Evolutionary conservation across 2,329 filamentous ascomycete genomes (phyloP).

Genomic region (Pestalotiopsis sp.): DNA sequence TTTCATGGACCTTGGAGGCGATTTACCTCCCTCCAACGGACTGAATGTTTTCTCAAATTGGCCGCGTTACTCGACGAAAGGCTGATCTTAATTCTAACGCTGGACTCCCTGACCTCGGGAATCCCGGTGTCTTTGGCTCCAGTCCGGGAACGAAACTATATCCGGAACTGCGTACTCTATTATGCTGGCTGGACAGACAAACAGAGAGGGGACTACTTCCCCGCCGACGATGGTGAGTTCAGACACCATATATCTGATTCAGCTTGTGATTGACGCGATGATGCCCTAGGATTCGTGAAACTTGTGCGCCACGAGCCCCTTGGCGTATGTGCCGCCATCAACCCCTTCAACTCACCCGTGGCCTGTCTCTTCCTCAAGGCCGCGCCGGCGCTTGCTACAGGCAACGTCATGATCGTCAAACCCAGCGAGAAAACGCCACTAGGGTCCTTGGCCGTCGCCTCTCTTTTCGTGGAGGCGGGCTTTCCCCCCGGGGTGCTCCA

Average conservation of each 20-base stretch:
- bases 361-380: constrained; percentile 40
- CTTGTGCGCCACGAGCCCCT: constrained; percentile 2
- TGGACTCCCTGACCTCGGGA: constrained; percentile 3
- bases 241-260: not conserved
- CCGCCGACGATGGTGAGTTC: constrained; percentile 40
- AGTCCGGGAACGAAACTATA: not conserved
- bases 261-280: not conserved
- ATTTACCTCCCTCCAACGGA: not conserved
- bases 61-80: not conserved
- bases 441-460: constrained; percentile 28
- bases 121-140: not conserved
- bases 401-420: constrained; percentile 42
- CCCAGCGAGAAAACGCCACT: constrained; percentile 42
- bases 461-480: constrained; percentile 38
- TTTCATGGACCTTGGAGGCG: constrained; percentile 34
- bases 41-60: not conserved
- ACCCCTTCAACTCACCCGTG: constrained; percentile 44
- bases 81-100: not conserved
- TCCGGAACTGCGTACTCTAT: not conserved
- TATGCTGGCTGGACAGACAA: constrained; percentile 35
- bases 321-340: constrained; percentile 27
- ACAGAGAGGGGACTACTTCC: constrained; percentile 34
- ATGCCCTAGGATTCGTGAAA: not conserved
- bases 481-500: constrained; percentile 43
- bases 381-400: constrained; percentile 38